Base-by-base conservation (phyloP, 306 rosid genomes). In the Leucaena leucocephala region DNA sequence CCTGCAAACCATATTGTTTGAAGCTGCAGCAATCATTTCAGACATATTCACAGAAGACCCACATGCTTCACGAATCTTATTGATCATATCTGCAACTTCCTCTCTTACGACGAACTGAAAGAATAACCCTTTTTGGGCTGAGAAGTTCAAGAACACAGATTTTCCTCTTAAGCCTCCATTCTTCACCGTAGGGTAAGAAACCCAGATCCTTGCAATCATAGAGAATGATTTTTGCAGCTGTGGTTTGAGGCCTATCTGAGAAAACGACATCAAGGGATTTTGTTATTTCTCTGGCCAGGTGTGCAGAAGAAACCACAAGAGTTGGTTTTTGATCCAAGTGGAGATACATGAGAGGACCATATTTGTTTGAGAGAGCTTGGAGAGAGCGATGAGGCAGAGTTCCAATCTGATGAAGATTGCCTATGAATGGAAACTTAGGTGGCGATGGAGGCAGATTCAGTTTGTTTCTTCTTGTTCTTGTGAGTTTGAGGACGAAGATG, bases 381-480 rank as follows among this genome's bases (percentile, higher is more conserved):
- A 85, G 70, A 19, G 87, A 77, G 2, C 55, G 88, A 42, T 85
- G 86, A 17, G 87, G 85, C 4, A 71, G 61, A 13, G 80, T 59
- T 21, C 93, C 83, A 10, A 87, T 21, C 38, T 84, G 86, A 50
- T 87, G 87, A 8, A 84, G 86, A 68, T 89, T 85, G 16, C 89
- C 90, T 7, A 84, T 86, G 0, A 82, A 10, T 0, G 88, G 87
- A 7, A 87, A 72, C 35, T 66, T 78, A 17, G 87, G 78, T 16
- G 87, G 91, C 3, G 83, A 89, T 5, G 86, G 88, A 2, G 87
- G 87, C 1, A 78, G 8, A 17, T 83, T 82, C 6, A n/a, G 4
- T 39, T 64, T 72, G 38, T 7, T 14, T 33, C 35, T 66, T 40
- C 22, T 72, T 8, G 62, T 8, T 79, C 10, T n/a, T 15, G 11